phyloP scores from a whole-genome alignment of 257 asterid genomes.

The Primulina tabacum region DNA sequence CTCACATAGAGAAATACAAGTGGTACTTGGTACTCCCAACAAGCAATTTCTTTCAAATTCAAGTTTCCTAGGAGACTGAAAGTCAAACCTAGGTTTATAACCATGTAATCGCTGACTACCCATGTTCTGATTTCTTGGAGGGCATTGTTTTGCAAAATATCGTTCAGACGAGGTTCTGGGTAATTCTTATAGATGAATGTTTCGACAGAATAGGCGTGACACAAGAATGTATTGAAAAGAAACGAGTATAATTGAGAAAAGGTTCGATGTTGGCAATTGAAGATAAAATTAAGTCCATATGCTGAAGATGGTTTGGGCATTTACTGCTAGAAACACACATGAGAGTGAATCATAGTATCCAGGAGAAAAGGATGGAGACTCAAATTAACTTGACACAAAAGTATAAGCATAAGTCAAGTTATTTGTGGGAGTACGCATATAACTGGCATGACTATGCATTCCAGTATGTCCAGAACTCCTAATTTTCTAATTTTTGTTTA shows the following conservation, averaged over 20 bases:
- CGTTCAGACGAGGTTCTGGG: neutral
- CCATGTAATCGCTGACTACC: neutral
- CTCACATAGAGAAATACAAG: neutral
- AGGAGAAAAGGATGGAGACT: neutral
- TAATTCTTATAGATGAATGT: no score
- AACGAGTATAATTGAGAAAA: neutral
- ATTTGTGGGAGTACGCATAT: neutral
- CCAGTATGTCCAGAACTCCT: constrained; percentile 9
- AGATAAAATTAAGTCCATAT: neutral
- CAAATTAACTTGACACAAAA: neutral
- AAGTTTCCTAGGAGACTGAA: neutral
- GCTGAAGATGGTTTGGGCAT: neutral
- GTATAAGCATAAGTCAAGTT: neutral
- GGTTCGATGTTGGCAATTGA: neutral
- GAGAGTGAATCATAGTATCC: neutral
- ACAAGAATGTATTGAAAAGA: no score
- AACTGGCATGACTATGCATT: neutral
- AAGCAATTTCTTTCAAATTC: neutral
- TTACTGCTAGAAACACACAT: neutral
- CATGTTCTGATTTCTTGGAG: neutral
- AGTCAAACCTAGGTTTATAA: neutral
- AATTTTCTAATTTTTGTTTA: constrained; percentile 7
- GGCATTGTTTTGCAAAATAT: neutral
- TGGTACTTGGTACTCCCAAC: neutral
- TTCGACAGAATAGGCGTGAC: no score